Evolutionary conservation across 306 rosid genomes (phyloP).

Genomic region (barrel medic (Medicago truncatula)): MtrunA17r5.0-ANR NC_053049.1:3402501-3403000

Average conservation of each 20-base stretch:
- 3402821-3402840: background rate
- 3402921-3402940: too few relatives aligned
- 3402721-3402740: conserved; percentile 64
- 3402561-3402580: conserved; percentile 69
- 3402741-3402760: conserved; percentile 56
- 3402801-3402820: background rate
- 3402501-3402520: conserved; percentile 71
- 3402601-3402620: conserved; percentile 61
- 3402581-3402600: conserved; percentile 61
- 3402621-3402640: conserved; percentile 65
- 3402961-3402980: too few relatives aligned
- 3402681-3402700: conserved; percentile 61
- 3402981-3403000: too few relatives aligned
- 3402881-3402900: too few relatives aligned
- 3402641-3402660: conserved; percentile 67
- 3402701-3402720: conserved; percentile 64
- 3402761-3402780: background rate
- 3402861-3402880: background rate
- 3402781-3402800: background rate
- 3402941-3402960: too few relatives aligned
- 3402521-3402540: conserved; percentile 61
- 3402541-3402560: conserved; percentile 65
- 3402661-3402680: conserved; percentile 67
- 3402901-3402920: too few relatives aligned
- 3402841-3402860: background rate